Conservation (phyloP, 2,329 filamentous ascomycete species). For the Diaporthe longicolla region DNA sequence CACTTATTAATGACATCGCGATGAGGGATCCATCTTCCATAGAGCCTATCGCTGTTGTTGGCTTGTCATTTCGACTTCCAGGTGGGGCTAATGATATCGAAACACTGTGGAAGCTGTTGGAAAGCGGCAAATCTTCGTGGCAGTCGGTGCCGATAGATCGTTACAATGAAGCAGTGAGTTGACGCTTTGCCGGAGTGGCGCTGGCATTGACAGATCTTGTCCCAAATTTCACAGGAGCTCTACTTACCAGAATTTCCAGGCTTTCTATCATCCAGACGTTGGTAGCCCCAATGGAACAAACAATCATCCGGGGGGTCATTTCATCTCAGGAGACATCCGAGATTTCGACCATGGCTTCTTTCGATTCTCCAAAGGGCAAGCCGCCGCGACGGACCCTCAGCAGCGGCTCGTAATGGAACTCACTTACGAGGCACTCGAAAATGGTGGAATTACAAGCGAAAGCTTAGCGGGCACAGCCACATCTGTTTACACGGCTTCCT, state of each 20-base stretch:
- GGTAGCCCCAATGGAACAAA: conserved; percentile 24
- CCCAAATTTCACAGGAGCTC: neutral
- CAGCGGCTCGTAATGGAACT: neutral
- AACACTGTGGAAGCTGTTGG: neutral
- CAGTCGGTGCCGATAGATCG: neutral
- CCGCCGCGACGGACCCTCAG: neutral
- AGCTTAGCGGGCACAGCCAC: neutral
- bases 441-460: neutral
- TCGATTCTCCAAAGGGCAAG: neutral
- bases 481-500: neutral
- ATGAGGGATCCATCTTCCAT: neutral
- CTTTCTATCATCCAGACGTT: conserved; percentile 13
- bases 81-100: conserved; percentile 11
- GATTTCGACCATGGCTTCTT: neutral
- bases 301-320: conserved; percentile 22
- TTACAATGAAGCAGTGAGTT: neutral
- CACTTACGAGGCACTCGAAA: neutral
- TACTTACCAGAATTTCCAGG: neutral
- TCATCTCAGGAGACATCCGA: neutral
- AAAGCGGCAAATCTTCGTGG: neutral
- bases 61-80: conserved; percentile 23
- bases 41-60: conserved; percentile 14
- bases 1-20: neutral
- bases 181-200: neutral
- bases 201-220: neutral